Base-by-base conservation (phyloP, 2,329 filamentous ascomycete species). In the Hypoxylon sp. region DNA sequence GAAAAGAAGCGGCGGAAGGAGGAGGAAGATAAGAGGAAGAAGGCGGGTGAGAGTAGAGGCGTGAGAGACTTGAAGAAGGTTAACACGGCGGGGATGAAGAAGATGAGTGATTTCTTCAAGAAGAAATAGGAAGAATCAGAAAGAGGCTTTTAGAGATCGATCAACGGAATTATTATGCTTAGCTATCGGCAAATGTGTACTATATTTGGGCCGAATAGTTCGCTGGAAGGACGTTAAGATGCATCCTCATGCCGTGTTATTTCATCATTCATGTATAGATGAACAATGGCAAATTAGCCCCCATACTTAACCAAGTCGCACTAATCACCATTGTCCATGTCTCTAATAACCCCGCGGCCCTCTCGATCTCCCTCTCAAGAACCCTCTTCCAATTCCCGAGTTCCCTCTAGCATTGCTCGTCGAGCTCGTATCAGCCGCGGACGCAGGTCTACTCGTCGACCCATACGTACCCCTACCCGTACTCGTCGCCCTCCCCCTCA, bases 51-150 rank as follows among this genome's bases (percentile, higher is more conserved):
- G 81, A 96, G 92, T 69, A 86, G 90, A 29, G 94, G 89, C 0
- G 89, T 98, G 1, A 91, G 90, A 77, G 87, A 94, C 52, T 79
- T 99, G 76, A 92, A 92, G 79, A 99, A 98, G 82, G 95, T 94
- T 52, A 92, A 98, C 81, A 94, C 92, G 0, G 88, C 82, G 22
- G 96, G 96, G 1, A 99, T 99, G 96, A 96, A 92, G 86, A 99
- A 98, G 84, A 88, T 99, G 87, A 97, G 93, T 78, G 88, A 91
- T 69, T 99, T 99, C 82, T 99, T 99, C 80, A 89, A 89, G 67
- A 97, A 95, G 82, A 88, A 87, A 31, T 67, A 60, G 54, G 42
- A 13, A 39, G 51, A 26, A 58, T 46, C 22, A 13, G 9, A 33
- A 53, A 50, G n/a, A 26, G 54, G 65, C 46, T 50, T 61, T 24